phyloP scores from a whole-genome alignment of 2,329 filamentous ascomycete genomes.

The Cryphonectria nitschkei region DNA sequence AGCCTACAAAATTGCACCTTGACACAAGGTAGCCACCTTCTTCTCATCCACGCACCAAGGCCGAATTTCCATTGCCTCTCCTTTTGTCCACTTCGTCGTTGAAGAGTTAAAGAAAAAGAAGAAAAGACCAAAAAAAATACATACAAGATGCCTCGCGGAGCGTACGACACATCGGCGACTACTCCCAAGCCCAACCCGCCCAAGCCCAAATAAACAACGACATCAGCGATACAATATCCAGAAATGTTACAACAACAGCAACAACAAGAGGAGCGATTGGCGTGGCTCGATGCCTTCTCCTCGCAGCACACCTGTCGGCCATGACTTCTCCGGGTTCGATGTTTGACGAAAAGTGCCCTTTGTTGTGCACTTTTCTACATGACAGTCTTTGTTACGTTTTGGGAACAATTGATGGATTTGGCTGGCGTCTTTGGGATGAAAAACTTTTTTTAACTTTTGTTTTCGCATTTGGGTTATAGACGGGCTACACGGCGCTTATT shows the following conservation, averaged over 20 bases:
- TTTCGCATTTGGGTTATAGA: constrained; percentile 1
- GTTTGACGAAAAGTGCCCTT: not conserved
- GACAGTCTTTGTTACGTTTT: not conserved
- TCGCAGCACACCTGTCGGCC: not conserved
- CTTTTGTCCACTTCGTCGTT: not conserved
- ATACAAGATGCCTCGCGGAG: constrained; percentile 27
- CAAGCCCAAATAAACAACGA: constrained; percentile 27
- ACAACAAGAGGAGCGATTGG: not conserved
- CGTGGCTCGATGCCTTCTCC: not conserved
- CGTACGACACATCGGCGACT: constrained; percentile 29
- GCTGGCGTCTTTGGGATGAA: constrained; percentile 13
- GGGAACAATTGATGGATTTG: not conserved
- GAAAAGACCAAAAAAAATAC: not conserved
- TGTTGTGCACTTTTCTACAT: not conserved
- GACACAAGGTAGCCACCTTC: not conserved
- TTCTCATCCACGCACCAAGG: not conserved
- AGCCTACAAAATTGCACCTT: not conserved
- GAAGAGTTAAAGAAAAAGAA: not conserved
- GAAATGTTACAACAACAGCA: not conserved
- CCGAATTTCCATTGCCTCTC: not conserved
- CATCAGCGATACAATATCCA: not conserved
- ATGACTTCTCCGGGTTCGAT: not conserved
- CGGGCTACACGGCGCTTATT: constrained; percentile 22
- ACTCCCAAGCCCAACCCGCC: constrained; percentile 28
- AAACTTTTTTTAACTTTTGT: not conserved